Conservation (phyloP, 2,329 filamentous ascomycete species). For the Exophiala spinifera region DNA sequence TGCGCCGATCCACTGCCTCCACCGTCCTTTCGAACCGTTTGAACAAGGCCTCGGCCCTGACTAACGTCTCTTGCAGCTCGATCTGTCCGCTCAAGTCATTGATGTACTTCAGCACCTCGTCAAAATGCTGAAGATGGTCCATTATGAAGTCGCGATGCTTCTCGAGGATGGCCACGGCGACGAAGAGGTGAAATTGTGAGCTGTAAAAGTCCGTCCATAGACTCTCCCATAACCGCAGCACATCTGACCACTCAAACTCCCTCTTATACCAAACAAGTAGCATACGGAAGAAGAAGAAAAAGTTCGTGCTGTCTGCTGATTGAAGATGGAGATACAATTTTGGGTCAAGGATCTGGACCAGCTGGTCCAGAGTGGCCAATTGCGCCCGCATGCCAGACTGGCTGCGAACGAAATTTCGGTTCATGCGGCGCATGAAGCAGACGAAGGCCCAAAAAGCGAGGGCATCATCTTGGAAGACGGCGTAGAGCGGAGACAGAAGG, state of each 20-base stretch:
- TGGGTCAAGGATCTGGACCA: conserved; percentile 95
- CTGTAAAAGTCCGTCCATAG: conserved; percentile 91
- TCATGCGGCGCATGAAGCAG: conserved; percentile 96
- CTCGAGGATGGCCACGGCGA: conserved; percentile 89
- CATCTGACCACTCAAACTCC: conserved; percentile 86
- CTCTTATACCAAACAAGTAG: conserved; percentile 98
- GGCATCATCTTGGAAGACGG: conserved; percentile 94
- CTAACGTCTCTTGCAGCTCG: conserved; percentile 79
- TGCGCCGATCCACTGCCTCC: conserved; percentile 87
- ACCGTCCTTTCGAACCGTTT: conserved; percentile 82
- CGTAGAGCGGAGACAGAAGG: conserved; percentile 90
- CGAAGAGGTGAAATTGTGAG: conserved; percentile 89
- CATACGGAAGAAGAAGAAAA: conserved; percentile 99
- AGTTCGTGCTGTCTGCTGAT: conserved; percentile 91
- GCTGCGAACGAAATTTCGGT: conserved; percentile 91
- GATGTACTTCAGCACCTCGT: conserved; percentile 95
- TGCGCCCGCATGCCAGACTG: conserved; percentile 95
- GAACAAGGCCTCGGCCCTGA: conserved; percentile 86
- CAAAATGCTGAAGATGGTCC: conserved; percentile 88
- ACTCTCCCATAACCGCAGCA: conserved; percentile 84
- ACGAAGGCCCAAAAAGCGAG: conserved; percentile 96
- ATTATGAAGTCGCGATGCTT: conserved; percentile 97
- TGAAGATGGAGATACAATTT: conserved; percentile 88
- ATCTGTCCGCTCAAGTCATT: conserved; percentile 94
- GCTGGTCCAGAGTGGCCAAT: conserved; percentile 83